These are phyloP conservation scores for Echinochloa phyllopogon DNA, from an alignment of 176 grass and related monocot species.

Conservation along the genomic window DNA sequence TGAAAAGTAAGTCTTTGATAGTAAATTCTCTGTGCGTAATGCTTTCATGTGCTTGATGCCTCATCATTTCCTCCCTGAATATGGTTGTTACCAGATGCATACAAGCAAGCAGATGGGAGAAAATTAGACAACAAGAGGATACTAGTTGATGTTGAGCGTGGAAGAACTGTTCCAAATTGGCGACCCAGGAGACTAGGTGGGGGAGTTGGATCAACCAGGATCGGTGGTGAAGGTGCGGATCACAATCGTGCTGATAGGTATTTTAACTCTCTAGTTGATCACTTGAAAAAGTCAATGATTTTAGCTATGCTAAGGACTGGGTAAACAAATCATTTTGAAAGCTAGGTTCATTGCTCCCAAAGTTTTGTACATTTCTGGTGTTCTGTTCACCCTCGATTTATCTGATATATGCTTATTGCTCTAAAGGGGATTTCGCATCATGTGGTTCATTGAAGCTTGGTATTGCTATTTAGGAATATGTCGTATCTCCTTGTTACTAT, in stretches of 20 bases:
- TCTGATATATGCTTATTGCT: not conserved
- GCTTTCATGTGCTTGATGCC: slow-evolving; percentile 20
- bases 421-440: not conserved
- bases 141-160: slow-evolving; percentile 91
- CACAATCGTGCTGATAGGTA: slow-evolving; percentile 45
- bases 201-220: slow-evolving; percentile 94
- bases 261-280: not conserved
- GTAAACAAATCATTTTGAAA: not conserved
- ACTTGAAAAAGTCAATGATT: not conserved
- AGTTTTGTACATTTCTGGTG: not conserved
- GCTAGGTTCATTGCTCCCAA: not conserved
- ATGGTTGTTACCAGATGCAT: slow-evolving; percentile 65
- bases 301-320: slow-evolving; percentile 14
- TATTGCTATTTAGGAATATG: not conserved
- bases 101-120: slow-evolving; percentile 88
- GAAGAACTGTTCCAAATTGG: slow-evolving; percentile 97
- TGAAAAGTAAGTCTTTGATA: slow-evolving; percentile 73
- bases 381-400: not conserved
- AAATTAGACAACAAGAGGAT: slow-evolving; percentile 77
- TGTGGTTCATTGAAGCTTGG: not conserved
- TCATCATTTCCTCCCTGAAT: not conserved
- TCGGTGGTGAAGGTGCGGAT: slow-evolving; percentile 54
- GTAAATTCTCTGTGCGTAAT: not conserved
- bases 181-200: slow-evolving; percentile 91
- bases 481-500: not conserved